phyloP scores from a whole-genome alignment of 768 basidiomycete genomes.

The Russula sp. region DNA sequence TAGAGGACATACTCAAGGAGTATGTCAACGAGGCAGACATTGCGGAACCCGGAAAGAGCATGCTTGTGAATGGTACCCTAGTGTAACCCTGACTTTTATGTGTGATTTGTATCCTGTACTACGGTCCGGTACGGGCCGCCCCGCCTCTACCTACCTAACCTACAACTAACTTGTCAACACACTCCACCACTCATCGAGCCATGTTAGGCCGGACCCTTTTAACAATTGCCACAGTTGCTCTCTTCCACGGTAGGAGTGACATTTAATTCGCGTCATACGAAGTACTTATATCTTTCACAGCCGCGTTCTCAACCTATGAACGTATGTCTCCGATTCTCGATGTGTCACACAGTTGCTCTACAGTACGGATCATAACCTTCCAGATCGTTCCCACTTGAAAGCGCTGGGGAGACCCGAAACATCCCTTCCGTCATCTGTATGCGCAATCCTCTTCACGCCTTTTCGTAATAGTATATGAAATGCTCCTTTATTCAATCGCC shows the following conservation, averaged over 20 bases:
- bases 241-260: conserved; percentile 17
- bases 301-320: conserved; percentile 77
- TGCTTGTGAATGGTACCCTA: too few species aligned
- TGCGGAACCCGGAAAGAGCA: too few species aligned
- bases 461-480: neutral
- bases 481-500: neutral
- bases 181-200: too few species aligned
- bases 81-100: too few species aligned
- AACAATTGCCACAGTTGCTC: conserved; percentile 6
- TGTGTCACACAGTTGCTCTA: neutral
- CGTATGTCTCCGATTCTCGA: conserved; percentile 37
- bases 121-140: conserved; percentile 1
- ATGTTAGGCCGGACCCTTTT: conserved; percentile 16
- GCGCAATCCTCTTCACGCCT: conserved; percentile 17
- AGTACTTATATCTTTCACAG: conserved; percentile 30
- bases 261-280: neutral
- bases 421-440: conserved; percentile 55
- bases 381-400: conserved; percentile 72
- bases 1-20: too few species aligned
- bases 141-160: too few species aligned
- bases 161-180: too few species aligned
- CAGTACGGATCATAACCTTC: neutral
- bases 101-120: too few species aligned
- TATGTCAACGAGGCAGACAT: too few species aligned
- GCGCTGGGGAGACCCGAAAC: conserved; percentile 67